Evolutionary conservation across 2,329 filamentous ascomycete genomes (phyloP).

Genomic region (Aspergillus ruber): DNA sequence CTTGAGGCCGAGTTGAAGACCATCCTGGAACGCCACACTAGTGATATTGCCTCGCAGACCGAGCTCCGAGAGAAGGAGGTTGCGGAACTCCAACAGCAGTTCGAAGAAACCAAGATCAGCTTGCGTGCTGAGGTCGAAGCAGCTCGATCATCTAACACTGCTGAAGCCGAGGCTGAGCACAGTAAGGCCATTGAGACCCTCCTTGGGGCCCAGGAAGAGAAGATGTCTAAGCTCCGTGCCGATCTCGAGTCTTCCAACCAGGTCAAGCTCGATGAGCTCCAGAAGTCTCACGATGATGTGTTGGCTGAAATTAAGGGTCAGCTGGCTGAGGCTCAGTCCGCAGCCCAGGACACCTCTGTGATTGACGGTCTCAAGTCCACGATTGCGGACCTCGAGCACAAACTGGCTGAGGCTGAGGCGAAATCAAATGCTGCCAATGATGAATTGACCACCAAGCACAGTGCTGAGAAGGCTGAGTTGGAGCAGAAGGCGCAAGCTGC

Average conservation of each 20-base stretch:
- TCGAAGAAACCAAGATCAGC: slow-evolving; percentile 27
- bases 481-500: slow-evolving; percentile 33
- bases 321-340: slow-evolving; percentile 28
- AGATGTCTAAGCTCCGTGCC: slow-evolving; percentile 28
- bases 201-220: slow-evolving; percentile 33
- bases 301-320: slow-evolving; percentile 29
- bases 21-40: slow-evolving; percentile 16
- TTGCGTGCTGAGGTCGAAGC: slow-evolving; percentile 34
- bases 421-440: slow-evolving; percentile 34
- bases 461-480: slow-evolving; percentile 42
- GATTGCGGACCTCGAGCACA: slow-evolving; percentile 54
- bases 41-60: slow-evolving; percentile 24
- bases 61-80: slow-evolving; percentile 23
- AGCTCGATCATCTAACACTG: slow-evolving; percentile 26
- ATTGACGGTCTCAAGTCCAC: slow-evolving; percentile 35
- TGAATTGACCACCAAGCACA: slow-evolving; percentile 36
- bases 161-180: slow-evolving; percentile 33
- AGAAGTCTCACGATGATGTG: slow-evolving; percentile 29
- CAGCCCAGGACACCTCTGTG: slow-evolving; percentile 31
- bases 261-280: slow-evolving; percentile 30
- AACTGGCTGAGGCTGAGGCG: slow-evolving; percentile 52
- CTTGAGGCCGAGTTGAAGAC: slow-evolving; percentile 19
- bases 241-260: slow-evolving; percentile 32
- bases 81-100: slow-evolving; percentile 28
- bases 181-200: slow-evolving; percentile 36